Evolutionary conservation across 352 stramenopile species (phyloP), one percentile per base, ranked within the genome.

Genomic region (Phytophthora palmivora): DNA sequence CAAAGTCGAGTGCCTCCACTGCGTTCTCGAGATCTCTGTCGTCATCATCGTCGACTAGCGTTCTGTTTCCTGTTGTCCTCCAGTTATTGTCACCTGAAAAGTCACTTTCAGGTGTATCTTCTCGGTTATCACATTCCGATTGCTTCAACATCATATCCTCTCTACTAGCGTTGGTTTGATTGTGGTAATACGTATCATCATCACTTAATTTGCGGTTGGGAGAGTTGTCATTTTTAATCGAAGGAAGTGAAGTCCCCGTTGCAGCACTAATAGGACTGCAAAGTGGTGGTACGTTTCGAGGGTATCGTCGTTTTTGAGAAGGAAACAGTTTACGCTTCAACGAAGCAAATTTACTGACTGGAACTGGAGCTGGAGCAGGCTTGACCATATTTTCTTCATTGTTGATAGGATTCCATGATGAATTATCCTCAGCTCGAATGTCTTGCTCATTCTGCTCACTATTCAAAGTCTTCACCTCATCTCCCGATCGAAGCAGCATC

Each of bases 241-340:
- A 21, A 33, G 57, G 22, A 22, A 63, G 43, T 38, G 34, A 38
- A 39, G 24, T 15, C 11, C 34, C 57, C 21, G 38, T 19, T 2
- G 43, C 36, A 18, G 59, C 26, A 19, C 42, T 65, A 26, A 83
- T 79, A 1, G 79, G 79, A 60, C 75, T 89, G 34, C 76, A 57
- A 19, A 89, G 49, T 16, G 77, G 70, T 6, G 79, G 75, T 19
- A 87, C 75, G 2, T 66, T 63, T 15, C 52, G 56, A 26, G 79
- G 78, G 24, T 80, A 61, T 8, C 76, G 70, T 14, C 79, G 79
- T 61, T 82, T 78, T 15, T 70, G 69, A 14, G 66, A 79, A 10
- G 78, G 78, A 44, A 89, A 89, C 1, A 89, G 36, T 30, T 87
- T 87, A 5, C 79, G 64, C 56, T 87, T 87, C 47, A 89, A 49